Evolutionary conservation across 768 basidiomycete genomes (phyloP).

Genomic region (Dioszegia aurantiaca): DNA sequence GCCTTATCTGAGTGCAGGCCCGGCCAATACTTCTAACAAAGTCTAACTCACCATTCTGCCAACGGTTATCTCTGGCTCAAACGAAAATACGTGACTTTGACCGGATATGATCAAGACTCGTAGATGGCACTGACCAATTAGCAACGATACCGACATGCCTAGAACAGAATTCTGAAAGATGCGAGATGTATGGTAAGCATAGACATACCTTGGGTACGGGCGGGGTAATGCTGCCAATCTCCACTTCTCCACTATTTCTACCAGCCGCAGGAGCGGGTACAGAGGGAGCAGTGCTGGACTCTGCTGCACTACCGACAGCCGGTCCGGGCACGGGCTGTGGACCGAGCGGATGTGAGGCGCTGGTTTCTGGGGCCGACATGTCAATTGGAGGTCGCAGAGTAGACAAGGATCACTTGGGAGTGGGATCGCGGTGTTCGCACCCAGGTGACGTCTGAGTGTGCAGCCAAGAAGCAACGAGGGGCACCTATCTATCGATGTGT

Average conservation of each 20-base stretch:
- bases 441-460: too few species aligned
- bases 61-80: slow-evolving; percentile 47
- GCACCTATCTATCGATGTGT: too few species aligned
- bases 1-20: too few species aligned
- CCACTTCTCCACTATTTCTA: not conserved
- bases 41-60: slow-evolving; percentile 42
- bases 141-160: too few species aligned
- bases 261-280: not conserved
- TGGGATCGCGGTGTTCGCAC: too few species aligned
- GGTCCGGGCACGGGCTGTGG: not conserved
- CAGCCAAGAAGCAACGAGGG: too few species aligned
- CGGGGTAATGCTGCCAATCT: slow-evolving; percentile 12
- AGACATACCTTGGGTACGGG: slow-evolving; percentile 15
- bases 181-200: too few species aligned
- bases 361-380: not conserved
- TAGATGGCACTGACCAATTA: slow-evolving; percentile 25
- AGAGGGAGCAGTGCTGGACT: not conserved
- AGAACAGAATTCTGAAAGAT: too few species aligned
- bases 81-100: slow-evolving; percentile 46
- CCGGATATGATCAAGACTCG: slow-evolving; percentile 48
- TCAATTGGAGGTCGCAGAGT: not conserved
- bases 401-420: too few species aligned
- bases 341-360: slow-evolving; percentile 4
- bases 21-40: too few species aligned
- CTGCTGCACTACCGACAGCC: not conserved